Evolutionary conservation across 169 alveolate genomes (phyloP).

Genomic region (Plasmodium malariae): DNA sequence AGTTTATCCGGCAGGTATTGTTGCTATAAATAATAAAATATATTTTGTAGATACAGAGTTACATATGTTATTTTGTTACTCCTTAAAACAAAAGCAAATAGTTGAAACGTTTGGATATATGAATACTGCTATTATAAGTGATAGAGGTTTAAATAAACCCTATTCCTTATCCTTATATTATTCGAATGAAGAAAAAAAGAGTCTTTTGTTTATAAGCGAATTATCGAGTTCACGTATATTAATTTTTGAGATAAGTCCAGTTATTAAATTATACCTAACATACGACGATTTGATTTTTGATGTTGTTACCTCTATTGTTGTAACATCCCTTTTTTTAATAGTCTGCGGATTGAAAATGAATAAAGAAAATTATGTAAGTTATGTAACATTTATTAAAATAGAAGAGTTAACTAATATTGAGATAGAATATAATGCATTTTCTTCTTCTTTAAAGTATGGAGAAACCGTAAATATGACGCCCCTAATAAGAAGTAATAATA

Average conservation of each 20-base stretch:
- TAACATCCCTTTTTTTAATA: conserved; percentile 31
- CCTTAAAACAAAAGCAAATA: conserved; percentile 5
- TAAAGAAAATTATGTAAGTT: conserved; percentile 37
- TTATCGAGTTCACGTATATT: conserved; percentile 54
- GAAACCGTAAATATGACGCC: conserved; percentile 7
- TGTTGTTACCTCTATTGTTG: conserved; percentile 16
- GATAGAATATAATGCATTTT: conserved; percentile 33
- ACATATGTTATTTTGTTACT: conserved; percentile 40
- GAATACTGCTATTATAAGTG: conserved; percentile 36
- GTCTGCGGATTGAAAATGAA: conserved; percentile 44
- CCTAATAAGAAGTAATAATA: conserved; percentile 45
- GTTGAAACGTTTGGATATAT: conserved; percentile 55
- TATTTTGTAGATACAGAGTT: conserved; percentile 59
- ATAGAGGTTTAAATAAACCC: conserved; percentile 61
- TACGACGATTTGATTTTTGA: conserved; percentile 30
- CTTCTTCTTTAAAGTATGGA: conserved; percentile 14
- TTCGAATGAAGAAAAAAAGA: conserved; percentile 14
- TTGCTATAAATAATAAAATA: conserved; percentile 7
- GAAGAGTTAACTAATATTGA: conserved; percentile 42
- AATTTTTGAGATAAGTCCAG: conserved; percentile 40
- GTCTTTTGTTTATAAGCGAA: conserved; percentile 73
- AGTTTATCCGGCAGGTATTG: conserved; percentile 69
- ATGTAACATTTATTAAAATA: conserved; percentile 46
- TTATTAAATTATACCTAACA: conserved; percentile 31
- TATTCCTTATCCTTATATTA: conserved; percentile 39